Conservation (phyloP, 768 basidiomycete species). For the Boletus edulis region DNA sequence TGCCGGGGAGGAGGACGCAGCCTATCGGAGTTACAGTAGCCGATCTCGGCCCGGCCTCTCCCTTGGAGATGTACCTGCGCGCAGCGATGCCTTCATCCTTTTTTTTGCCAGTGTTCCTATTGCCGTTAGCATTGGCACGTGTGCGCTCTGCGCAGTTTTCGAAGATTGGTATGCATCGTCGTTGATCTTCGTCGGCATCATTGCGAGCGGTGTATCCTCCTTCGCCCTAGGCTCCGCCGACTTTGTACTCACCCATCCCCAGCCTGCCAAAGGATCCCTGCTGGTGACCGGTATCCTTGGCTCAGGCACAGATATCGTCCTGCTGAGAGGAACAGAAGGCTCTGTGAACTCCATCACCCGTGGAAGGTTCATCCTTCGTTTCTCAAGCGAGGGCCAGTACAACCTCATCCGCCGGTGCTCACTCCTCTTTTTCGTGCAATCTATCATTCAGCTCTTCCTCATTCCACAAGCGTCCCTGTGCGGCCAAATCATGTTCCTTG, state of each 20-base stretch:
- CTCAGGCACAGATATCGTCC: neutral
- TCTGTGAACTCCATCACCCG: no score
- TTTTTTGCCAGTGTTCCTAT: neutral
- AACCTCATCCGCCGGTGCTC: neutral
- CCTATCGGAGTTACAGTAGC: neutral
- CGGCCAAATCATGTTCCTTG: neutral
- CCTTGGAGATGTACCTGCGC: neutral
- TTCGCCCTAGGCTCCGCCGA: neutral
- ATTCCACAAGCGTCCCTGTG: neutral
- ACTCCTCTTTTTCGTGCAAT: neutral
- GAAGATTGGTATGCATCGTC: neutral
- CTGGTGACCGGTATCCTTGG: neutral
- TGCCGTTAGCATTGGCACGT: neutral
- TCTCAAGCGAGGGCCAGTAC: neutral
- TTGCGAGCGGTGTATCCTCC: neutral
- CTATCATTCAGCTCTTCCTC: neutral
- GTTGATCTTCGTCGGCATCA: neutral
- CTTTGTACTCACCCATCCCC: neutral
- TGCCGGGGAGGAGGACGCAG: neutral
- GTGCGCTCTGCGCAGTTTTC: neutral
- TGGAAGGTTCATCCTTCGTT: neutral
- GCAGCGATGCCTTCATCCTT: neutral
- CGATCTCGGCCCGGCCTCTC: neutral
- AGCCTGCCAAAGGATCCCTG: neutral
- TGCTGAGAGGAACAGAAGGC: no score